These are phyloP conservation scores for Gossypium gossypioides DNA, from an alignment of 441 rosid genomes.

Conservation along the genomic window DNA sequence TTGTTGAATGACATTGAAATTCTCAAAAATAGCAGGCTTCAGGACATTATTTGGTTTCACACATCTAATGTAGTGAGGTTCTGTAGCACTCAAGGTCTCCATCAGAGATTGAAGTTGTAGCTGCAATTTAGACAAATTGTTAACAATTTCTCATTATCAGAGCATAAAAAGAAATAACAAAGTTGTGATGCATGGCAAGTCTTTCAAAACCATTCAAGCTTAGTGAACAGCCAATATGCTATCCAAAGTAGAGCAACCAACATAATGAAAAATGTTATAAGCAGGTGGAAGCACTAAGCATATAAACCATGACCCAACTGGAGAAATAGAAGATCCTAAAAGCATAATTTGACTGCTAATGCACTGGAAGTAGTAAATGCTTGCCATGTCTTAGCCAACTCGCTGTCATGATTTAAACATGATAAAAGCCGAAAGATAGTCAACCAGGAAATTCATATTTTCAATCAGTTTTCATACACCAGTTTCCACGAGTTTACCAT, in stretches of 20 bases:
- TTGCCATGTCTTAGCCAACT: neutral
- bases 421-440: neutral
- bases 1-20: slow-evolving; percentile 84
- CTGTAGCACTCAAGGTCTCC: slow-evolving; percentile 93
- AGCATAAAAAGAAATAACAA: slow-evolving; percentile 5
- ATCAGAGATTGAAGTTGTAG: slow-evolving; percentile 96
- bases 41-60: slow-evolving; percentile 98
- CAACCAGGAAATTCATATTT: neutral
- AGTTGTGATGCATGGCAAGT: neutral
- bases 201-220: neutral
- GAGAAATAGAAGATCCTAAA: neutral
- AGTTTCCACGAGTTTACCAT: neutral
- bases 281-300: slow-evolving; percentile 2
- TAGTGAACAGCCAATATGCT: neutral
- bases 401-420: neutral
- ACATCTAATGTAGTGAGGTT: slow-evolving; percentile 99
- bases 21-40: slow-evolving; percentile 95
- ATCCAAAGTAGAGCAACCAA: neutral
- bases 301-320: neutral
- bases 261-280: neutral
- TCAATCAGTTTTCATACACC: neutral
- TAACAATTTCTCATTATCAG: neutral
- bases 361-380: neutral
- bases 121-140: slow-evolving; percentile 38
- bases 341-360: neutral